Percentiles rank a stretch among this genome's conserved stretches.
Conservation (phyloP, 1,284 basidiomycete genomes). For the Malassezia equina region DNA sequence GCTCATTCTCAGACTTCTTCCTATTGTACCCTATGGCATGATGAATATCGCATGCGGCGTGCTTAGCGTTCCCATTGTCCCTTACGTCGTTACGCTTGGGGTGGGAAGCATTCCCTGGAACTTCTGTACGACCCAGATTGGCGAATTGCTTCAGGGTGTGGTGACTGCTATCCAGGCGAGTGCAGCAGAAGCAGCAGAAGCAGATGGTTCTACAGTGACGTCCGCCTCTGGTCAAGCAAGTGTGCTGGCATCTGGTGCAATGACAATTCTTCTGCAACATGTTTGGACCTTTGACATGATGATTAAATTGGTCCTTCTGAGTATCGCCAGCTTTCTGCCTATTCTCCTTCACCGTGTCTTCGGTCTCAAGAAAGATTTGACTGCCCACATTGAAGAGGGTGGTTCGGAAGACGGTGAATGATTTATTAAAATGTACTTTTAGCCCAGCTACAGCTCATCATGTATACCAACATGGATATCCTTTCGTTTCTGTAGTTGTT, state of each 20-base stretch:
- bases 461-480: not conserved
- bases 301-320: slow-evolving; percentile 31
- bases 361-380: not conserved
- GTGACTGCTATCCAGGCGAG: slow-evolving; percentile 25
- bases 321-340: slow-evolving; percentile 30
- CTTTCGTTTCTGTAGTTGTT: slow-evolving; percentile 18
- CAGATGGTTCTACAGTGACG: not conserved
- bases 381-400: not conserved
- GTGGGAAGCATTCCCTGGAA: slow-evolving; percentile 46
- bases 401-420: not conserved
- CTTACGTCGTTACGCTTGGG: slow-evolving; percentile 35
- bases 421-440: not conserved
- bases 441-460: slow-evolving; percentile 12
- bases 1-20: slow-evolving; percentile 40
- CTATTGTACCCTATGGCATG: slow-evolving; percentile 43
- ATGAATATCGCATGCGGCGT: slow-evolving; percentile 47
- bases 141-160: slow-evolving; percentile 41
- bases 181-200: not conserved
- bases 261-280: slow-evolving; percentile 27
- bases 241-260: slow-evolving; percentile 24
- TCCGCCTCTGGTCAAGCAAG: slow-evolving; percentile 12
- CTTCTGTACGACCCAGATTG: slow-evolving; percentile 42
- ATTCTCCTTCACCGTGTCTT: slow-evolving; percentile 24
- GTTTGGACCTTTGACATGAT: slow-evolving; percentile 40
- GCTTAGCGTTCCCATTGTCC: slow-evolving; percentile 39